phyloP scores from a whole-genome alignment of 176 grass and related monocot genomes.

The Zizania latifolia region DNA sequence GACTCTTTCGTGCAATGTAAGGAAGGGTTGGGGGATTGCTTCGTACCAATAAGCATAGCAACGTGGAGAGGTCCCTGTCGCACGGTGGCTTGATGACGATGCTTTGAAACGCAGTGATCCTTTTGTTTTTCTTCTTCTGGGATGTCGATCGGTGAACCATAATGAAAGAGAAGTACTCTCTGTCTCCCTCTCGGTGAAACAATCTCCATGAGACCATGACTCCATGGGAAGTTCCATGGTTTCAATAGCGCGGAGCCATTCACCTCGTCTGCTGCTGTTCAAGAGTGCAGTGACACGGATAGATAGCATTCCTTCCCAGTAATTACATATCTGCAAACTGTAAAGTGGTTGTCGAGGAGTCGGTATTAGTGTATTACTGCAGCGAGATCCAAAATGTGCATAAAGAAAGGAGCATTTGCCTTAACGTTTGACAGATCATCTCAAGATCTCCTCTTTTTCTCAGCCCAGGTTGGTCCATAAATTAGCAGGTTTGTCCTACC shows the following conservation, averaged over 20 bases:
- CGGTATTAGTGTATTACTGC: background rate
- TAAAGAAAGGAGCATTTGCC: background rate
- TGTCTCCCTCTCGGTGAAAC: background rate
- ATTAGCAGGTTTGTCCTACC: slow-evolving; percentile 93
- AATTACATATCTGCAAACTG: slow-evolving; percentile 1
- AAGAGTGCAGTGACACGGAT: background rate
- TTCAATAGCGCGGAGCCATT: background rate
- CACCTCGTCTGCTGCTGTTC: background rate
- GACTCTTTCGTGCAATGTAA: slow-evolving; percentile 27
- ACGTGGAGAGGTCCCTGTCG: background rate
- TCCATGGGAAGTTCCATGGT: background rate
- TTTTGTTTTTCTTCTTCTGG: slow-evolving; percentile 12
- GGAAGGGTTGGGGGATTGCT: slow-evolving; percentile 20
- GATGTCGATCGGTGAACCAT: slow-evolving; percentile 33
- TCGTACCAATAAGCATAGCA: background rate
- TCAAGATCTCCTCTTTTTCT: slow-evolving; percentile 68
- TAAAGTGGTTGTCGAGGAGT: background rate
- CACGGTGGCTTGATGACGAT: slow-evolving; percentile 6
- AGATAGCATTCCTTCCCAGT: background rate
- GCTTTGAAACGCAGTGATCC: slow-evolving; percentile 2
- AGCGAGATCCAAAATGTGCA: background rate
- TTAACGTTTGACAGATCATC: slow-evolving; percentile 5
- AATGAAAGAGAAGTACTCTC: slow-evolving; percentile 1
- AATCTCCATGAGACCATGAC: background rate
- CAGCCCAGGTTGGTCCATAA: slow-evolving; percentile 80